Evolutionary conservation across 148 eudicot genomes (phyloP).

Genomic region (Silene latifolia): DNA sequence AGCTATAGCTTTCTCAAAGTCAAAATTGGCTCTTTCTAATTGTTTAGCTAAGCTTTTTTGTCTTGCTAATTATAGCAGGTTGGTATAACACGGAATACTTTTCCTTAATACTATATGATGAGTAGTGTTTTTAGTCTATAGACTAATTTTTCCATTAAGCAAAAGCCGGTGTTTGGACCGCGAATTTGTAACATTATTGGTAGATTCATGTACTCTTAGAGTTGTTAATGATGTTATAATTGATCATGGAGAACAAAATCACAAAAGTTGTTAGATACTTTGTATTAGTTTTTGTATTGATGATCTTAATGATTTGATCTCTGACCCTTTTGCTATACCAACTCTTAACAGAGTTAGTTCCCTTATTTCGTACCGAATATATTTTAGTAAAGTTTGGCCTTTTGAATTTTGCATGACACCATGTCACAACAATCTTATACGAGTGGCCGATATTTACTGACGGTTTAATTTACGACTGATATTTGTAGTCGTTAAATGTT

Average conservation of each 20-base stretch:
- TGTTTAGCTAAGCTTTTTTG: slow-evolving; percentile 17
- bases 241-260: slow-evolving; percentile 24
- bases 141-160: background rate
- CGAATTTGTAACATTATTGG: slow-evolving; percentile 9
- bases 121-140: background rate
- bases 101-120: background rate
- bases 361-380: no score
- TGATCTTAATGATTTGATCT: background rate
- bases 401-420: no score
- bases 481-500: no score
- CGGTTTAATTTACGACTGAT: no score
- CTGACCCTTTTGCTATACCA: slow-evolving; percentile 17
- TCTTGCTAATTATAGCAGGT: slow-evolving; percentile 12
- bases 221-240: background rate
- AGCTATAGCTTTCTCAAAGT: slow-evolving; percentile 5
- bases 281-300: slow-evolving; percentile 17
- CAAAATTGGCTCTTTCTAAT: slow-evolving; percentile 13
- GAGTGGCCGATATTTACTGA: no score
- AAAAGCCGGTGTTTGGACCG: slow-evolving; percentile 14
- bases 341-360: no score
- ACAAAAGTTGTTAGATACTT: slow-evolving; percentile 22
- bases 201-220: slow-evolving; percentile 12
- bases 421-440: no score
- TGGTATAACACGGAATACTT: slow-evolving; percentile 13
- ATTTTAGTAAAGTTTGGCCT: no score